Evolutionary conservation across 1,284 basidiomycete genomes (phyloP).

Genomic region (Papiliotrema terrestris): DNA sequence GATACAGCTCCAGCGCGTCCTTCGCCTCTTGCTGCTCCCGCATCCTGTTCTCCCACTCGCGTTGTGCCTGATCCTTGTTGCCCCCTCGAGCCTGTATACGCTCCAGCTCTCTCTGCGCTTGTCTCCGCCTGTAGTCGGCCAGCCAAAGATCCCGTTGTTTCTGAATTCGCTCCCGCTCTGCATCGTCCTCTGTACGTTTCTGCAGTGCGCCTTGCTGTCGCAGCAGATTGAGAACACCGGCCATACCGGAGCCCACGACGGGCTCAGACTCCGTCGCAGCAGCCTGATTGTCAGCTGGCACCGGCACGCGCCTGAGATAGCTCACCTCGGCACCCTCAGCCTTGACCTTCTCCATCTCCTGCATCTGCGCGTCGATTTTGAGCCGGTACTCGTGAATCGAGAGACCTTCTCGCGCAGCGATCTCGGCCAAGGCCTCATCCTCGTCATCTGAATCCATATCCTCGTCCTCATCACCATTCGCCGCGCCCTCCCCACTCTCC

Average conservation of each 20-base stretch:
- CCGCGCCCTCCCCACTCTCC: constrained; percentile 27
- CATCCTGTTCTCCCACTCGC: constrained; percentile 89
- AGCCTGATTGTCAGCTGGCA: constrained; percentile 1
- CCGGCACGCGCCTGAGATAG: neutral
- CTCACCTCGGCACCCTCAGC: constrained; percentile 61
- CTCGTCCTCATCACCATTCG: constrained; percentile 53
- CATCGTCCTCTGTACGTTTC: constrained; percentile 61
- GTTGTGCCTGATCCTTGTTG: constrained; percentile 88
- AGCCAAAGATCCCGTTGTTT: constrained; percentile 86
- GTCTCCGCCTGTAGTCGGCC: constrained; percentile 70
- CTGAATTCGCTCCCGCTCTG: constrained; percentile 77
- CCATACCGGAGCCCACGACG: constrained; percentile 75
- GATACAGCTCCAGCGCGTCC: constrained; percentile 76
- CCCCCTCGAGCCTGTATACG: constrained; percentile 66
- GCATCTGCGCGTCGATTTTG: constrained; percentile 47
- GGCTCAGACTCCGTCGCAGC: constrained; percentile 53
- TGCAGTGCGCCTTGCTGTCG: constrained; percentile 88
- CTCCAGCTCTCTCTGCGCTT: constrained; percentile 76
- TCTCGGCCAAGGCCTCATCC: constrained; percentile 55
- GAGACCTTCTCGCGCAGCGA: constrained; percentile 47
- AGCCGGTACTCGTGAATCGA: constrained; percentile 46
- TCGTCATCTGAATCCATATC: constrained; percentile 71
- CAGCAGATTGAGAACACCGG: constrained; percentile 79
- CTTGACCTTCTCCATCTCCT: constrained; percentile 62
- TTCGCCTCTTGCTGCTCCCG: constrained; percentile 89